Evolutionary conservation across 2,329 filamentous ascomycete genomes (phyloP), one percentile per base, ranked within the genome.

Genomic region (Fusarium stilboides): DNA sequence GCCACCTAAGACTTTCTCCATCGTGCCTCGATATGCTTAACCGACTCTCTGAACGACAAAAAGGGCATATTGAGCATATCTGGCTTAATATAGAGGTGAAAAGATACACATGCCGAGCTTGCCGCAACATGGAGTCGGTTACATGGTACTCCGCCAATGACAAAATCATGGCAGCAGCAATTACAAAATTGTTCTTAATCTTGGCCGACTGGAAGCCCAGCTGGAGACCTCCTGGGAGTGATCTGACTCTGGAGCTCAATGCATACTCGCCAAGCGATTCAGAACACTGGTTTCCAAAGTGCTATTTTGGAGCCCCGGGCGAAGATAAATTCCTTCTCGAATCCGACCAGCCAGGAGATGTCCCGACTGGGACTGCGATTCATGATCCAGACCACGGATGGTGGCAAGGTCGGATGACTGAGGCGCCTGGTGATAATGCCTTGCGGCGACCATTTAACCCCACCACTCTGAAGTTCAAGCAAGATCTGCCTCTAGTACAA

Each of bases 81-180:
- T 69, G 62, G 52, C 43, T 71, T 5, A 64, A 69, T 5, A 57
- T 71, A 9, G 56, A 71, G 36, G 61, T 71, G 8, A 24, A 28
- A 0, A n/a, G 10, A 37, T 71, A 69, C 15, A 52, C 46, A 6
- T 71, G 65, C 13, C 56, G 36, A 15, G 1, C 1, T 17, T 70
- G 67, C 10, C 36, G 28, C n/a, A 56, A 13, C 17, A 31, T 13
- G n/a, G 67, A 68, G 36, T 57, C 56, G 1, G 2, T 2, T 1
- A 36, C 37, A 20, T 47, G 28, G 52, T 36, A 14, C 5, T 39
- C 2, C 6, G 9, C 4, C 1, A 68, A 65, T 8, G 13, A 44
- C 2, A 56, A 22, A 17, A 55, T 57, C 22, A 43, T 70, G 3
- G 3, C 6, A 28, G n/a, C 15, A 24, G 52, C 53, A 31, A 45